A percentile compares a stretch with the other conserved stretches of the same genome.
Evolutionary conservation across 306 rosid genomes (phyloP).

Genomic region (Lathyrus sativus): DNA sequence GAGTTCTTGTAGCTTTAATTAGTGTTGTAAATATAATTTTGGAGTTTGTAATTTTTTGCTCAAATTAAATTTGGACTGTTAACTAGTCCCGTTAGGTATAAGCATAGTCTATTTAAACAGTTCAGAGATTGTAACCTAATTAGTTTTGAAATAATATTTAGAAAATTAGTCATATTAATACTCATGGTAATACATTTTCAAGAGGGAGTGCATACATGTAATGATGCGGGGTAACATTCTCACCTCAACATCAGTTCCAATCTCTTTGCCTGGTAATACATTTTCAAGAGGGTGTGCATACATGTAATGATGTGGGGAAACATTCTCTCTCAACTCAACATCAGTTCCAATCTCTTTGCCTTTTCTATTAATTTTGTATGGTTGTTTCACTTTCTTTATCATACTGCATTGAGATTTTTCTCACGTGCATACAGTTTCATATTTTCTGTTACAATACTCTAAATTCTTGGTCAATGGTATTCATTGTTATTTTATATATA

Average conservation of each 20-base stretch:
- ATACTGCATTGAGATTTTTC: slow-evolving; percentile 5
- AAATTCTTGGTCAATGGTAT: slow-evolving; percentile 25
- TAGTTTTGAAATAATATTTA: too few relatives aligned
- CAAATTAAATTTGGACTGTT: too few relatives aligned
- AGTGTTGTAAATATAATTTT: too few relatives aligned
- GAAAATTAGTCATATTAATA: not conserved
- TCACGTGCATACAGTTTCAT: not conserved
- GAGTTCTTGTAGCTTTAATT: slow-evolving; percentile 9
- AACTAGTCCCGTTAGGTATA: too few relatives aligned
- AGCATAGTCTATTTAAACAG: too few relatives aligned
- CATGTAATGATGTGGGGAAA: not conserved
- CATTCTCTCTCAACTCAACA: not conserved
- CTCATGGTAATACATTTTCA: not conserved
- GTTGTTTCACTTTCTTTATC: slow-evolving; percentile 2
- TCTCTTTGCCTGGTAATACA: not conserved
- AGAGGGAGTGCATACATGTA: not conserved
- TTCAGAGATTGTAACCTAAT: too few relatives aligned
- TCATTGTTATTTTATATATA: slow-evolving; percentile 24
- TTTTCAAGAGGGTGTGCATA: not conserved
- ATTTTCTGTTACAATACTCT: slow-evolving; percentile 15
- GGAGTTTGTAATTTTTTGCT: too few relatives aligned
- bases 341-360: not conserved
- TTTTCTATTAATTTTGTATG: not conserved
- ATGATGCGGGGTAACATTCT: not conserved
- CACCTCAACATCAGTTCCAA: not conserved